Evolutionary conservation across 306 rosid genomes (phyloP).

Genomic region (Prunus persica): Prunus_persica_NCBIv2 NC_034009.1:1364501-1365000

Average conservation of each 20-base stretch:
- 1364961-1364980: constrained; percentile 57
- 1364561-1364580: constrained; percentile 42
- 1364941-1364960: constrained; percentile 76
- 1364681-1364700: constrained; percentile 28
- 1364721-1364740: constrained; percentile 39
- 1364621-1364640: constrained; percentile 58
- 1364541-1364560: constrained; percentile 51
- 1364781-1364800: constrained; percentile 89
- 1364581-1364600: constrained; percentile 62
- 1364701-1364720: constrained; percentile 55
- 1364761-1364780: constrained; percentile 70
- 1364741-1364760: constrained; percentile 65
- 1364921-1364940: constrained; percentile 50
- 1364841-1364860: constrained; percentile 58
- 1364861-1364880: constrained; percentile 57
- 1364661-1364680: constrained; percentile 55
- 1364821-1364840: constrained; percentile 61
- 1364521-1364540: constrained; percentile 63
- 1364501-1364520: constrained; percentile 41
- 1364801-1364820: constrained; percentile 64
- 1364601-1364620: constrained; percentile 76
- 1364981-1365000: constrained; percentile 14
- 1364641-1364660: constrained; percentile 51
- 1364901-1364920: constrained; percentile 49
- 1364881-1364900: constrained; percentile 73